Evolutionary conservation across 2,329 filamentous ascomycete species (phyloP).

Genomic region (Fusarium sarcochroum): DNA sequence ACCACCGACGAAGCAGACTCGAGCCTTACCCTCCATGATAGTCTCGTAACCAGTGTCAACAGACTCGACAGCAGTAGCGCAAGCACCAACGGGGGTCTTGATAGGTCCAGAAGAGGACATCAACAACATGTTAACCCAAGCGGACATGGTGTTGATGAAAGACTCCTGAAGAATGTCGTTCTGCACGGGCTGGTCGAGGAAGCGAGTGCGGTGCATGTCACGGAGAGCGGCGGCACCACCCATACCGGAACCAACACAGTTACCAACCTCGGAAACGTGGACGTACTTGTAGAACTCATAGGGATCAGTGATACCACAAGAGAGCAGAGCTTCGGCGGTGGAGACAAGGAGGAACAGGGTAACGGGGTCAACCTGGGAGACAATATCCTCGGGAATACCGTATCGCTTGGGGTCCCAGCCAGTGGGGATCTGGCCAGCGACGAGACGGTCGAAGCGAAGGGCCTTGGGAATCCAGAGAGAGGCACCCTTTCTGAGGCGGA

Average conservation of each 20-base stretch:
- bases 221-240: constrained; percentile 92
- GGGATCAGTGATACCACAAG: constrained; percentile 96
- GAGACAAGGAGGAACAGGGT: constrained; percentile 96
- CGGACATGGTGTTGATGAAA: constrained; percentile 99
- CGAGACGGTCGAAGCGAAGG: constrained; percentile 94
- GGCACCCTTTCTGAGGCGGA: constrained; percentile 95
- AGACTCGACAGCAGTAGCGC: constrained; percentile 96
- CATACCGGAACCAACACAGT: constrained; percentile 98
- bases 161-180: constrained; percentile 99
- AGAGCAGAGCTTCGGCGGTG: constrained; percentile 90
- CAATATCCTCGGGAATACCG: constrained; percentile 97
- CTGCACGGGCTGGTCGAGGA: constrained; percentile 95
- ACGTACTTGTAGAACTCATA: constrained; percentile 99
- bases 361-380: constrained; percentile 96
- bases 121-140: constrained; percentile 99
- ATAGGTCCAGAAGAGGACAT: constrained; percentile 97
- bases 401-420: constrained; percentile 98
- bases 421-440: constrained; percentile 96
- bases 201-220: constrained; percentile 98
- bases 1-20: constrained; percentile 96
- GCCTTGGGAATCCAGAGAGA: constrained; percentile 97
- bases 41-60: constrained; percentile 98
- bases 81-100: constrained; percentile 98
- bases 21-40: constrained; percentile 97
- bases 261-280: constrained; percentile 96